Base-by-base conservation (phyloP, 345 rosid species). In the Carallia brachiata region DNA sequence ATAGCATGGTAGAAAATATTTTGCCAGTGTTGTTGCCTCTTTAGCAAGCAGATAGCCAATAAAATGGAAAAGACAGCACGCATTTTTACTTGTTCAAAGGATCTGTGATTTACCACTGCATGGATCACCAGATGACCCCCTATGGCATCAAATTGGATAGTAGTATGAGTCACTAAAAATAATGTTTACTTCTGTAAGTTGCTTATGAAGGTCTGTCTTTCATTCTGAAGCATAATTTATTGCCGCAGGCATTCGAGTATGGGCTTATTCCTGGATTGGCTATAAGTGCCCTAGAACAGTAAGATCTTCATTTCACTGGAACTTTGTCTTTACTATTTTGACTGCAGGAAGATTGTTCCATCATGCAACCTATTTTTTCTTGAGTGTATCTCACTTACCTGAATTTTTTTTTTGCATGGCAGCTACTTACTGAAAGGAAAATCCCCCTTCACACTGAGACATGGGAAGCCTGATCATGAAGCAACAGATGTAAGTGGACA, bases 211-310 rank as follows among this genome's bases (percentile, higher is more conserved):
- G 32, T 31, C 31, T 18, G 18, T 23, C 30, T 71, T 55, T 64
- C 67, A 32, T 66, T 85, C 74, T 75, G 61, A 64, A 65, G 30
- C 28, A 15, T 64, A 52, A 54, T 71, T 56, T 69, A 53, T 64
- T 55, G 13, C 39, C 83, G 76, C 67, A 91, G 97, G 98, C 93
- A 36, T 94, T 94, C 44, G 93, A 94, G 72, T 79, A 90, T 82
- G 97, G 96, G 40, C 85, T 94, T 61, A 40, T 91, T 75, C 96
- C 97, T 73, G 98, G 98, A 70, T 62, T 91, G 77, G 95, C 95
- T 7, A 47, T 94, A 31, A 84, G 93, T 65, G 95, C 84, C 30
- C 66, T 91, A 70, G 98, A 94, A 74, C 93, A 83, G 96, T 94
- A 91, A 85, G 92, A 67, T 44, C 65, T 61, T 37, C 37, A 30